These are phyloP conservation scores for Apiospora koreana DNA, from an alignment of 2,329 filamentous ascomycete genomes.

Conservation along the genomic window DNA sequence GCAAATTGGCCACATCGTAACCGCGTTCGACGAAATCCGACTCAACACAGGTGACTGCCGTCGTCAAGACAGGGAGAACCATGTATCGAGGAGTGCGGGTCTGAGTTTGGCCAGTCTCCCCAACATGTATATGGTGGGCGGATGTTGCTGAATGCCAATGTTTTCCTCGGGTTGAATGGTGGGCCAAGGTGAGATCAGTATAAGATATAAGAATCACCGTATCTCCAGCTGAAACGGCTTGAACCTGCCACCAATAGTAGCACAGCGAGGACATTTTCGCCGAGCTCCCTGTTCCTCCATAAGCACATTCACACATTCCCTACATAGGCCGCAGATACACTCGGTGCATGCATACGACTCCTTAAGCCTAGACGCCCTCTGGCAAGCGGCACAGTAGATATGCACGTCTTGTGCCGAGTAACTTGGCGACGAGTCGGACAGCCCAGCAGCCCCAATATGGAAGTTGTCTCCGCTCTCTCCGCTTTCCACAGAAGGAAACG, in stretches of 20 bases:
- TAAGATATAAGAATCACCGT: conserved; percentile 47
- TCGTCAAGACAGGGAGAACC: neutral
- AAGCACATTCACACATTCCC: conserved; percentile 80
- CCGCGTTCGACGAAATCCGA: neutral
- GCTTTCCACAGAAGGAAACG: conserved; percentile 89
- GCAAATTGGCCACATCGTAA: neutral
- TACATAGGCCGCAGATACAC: conserved; percentile 91
- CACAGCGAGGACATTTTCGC: conserved; percentile 77
- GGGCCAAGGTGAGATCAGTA: neutral
- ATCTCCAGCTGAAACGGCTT: conserved; percentile 87
- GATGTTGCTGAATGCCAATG: neutral
- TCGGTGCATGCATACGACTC: conserved; percentile 94
- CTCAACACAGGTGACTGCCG: neutral
- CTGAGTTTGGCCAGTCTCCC: neutral
- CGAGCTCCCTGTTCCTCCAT: conserved; percentile 75
- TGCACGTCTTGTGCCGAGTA: conserved; percentile 77
- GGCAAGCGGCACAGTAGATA: conserved; percentile 90
- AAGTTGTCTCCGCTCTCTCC: conserved; percentile 71
- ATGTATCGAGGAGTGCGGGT: neutral
- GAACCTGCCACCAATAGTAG: conserved; percentile 76
- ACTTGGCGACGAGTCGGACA: conserved; percentile 71
- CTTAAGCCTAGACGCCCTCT: conserved; percentile 72
- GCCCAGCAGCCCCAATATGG: conserved; percentile 65
- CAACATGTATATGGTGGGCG: neutral
- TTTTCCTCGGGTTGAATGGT: neutral